Percentiles rank a stretch among this genome's conserved stretches.
These are phyloP conservation scores for Leptoxyphium fumago DNA, from an alignment of 2,329 filamentous ascomycete genomes.

Conservation along the genomic window DNA sequence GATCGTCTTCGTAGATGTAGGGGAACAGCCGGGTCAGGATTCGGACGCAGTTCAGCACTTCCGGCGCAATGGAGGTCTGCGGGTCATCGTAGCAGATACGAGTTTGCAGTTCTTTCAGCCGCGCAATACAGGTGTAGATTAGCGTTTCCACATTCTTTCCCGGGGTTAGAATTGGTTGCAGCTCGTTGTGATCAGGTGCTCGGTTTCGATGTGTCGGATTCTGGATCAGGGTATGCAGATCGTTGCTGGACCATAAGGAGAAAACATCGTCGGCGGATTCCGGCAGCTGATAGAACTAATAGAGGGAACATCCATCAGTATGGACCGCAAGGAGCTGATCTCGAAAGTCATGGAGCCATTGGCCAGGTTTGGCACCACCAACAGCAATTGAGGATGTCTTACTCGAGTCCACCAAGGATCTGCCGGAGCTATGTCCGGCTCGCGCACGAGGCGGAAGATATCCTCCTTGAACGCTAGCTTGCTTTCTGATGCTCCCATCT, in stretches of 20 bases:
- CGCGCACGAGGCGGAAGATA: constrained; percentile 91
- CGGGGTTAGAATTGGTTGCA: constrained; percentile 45
- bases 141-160: constrained; percentile 20
- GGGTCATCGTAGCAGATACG: constrained; percentile 30
- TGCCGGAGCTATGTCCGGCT: constrained; percentile 71
- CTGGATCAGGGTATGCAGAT: constrained; percentile 25
- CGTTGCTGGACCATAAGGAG: constrained; percentile 71
- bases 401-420: constrained; percentile 90
- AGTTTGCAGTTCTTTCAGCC: constrained; percentile 11
- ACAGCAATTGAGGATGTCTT: constrained; percentile 19
- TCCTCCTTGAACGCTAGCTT: constrained; percentile 98
- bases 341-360: no score
- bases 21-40: constrained; percentile 80
- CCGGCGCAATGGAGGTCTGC: constrained; percentile 65
- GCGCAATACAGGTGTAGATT: constrained; percentile 16
- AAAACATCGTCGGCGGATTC: constrained; percentile 94
- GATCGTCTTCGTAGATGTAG: constrained; percentile 81
- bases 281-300: constrained; percentile 89
- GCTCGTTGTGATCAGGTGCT: constrained; percentile 71
- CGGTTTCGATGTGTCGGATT: constrained; percentile 55
- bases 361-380: no score
- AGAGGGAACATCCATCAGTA: neutral
- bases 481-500: constrained; percentile 94
- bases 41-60: constrained; percentile 90
- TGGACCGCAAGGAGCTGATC: no score